Percentiles rank a stretch among this genome's conserved stretches.
These are phyloP conservation scores for Macrolepiota dolichaula DNA, from an alignment of 768 basidiomycete species.

Conservation along the genomic window DNA sequence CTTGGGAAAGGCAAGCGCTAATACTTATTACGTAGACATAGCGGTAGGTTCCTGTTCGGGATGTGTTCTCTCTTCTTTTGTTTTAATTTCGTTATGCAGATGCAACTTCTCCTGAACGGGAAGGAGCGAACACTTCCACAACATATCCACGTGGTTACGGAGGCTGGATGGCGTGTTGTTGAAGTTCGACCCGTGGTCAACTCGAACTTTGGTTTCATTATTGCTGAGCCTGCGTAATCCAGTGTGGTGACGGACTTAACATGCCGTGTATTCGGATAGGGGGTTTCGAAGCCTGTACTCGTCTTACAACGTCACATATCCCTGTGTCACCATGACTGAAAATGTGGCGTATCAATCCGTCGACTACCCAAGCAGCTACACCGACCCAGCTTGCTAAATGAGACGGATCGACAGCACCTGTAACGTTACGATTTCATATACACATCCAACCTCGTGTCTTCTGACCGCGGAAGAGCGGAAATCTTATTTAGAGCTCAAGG, in stretches of 20 bases:
- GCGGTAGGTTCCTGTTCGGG: slow-evolving; percentile 37
- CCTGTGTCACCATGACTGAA: not conserved
- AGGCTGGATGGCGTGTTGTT: slow-evolving; percentile 3
- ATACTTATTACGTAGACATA: slow-evolving; percentile 70
- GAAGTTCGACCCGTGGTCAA: slow-evolving; percentile 1
- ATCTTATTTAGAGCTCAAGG: not conserved
- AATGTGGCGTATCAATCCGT: not conserved
- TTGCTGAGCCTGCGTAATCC: slow-evolving; percentile 1
- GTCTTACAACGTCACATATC: not conserved
- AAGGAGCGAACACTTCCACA: slow-evolving; percentile 10
- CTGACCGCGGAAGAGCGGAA: not conserved
- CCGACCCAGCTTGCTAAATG: not conserved
- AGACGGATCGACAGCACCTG: not conserved
- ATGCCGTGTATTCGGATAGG: not conserved
- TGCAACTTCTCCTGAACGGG: slow-evolving; percentile 10
- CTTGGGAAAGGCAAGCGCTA: slow-evolving; percentile 67
- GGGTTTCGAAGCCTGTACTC: too few relatives aligned
- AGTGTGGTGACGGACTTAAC: not conserved
- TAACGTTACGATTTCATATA: not conserved
- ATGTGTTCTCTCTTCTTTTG: not conserved
- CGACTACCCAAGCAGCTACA: not conserved
- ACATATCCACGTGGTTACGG: slow-evolving; percentile 3
- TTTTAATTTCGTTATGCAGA: not conserved
- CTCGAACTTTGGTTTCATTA: slow-evolving; percentile 6
- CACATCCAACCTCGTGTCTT: not conserved